Evolutionary conservation across 1,284 basidiomycete species (phyloP).

Genomic region (Melampsora americana): DNA sequence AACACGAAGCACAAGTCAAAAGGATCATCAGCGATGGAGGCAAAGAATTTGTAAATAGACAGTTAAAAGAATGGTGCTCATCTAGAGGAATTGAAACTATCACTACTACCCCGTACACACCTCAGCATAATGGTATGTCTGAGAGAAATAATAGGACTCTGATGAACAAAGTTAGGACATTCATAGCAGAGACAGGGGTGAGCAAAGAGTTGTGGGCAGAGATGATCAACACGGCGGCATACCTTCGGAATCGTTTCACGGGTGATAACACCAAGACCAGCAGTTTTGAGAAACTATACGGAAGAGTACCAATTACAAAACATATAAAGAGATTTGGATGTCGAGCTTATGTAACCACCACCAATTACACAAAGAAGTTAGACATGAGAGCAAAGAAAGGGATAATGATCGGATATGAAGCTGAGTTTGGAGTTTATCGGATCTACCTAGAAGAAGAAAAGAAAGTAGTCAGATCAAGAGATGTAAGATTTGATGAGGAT

Average conservation of each 20-base stretch:
- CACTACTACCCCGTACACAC: conserved; percentile 18
- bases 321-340: conserved; percentile 20
- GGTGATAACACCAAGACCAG: neutral
- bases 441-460: conserved; percentile 3
- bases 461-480: conserved; percentile 21
- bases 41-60: conserved; percentile 19
- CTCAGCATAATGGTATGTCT: conserved; percentile 24
- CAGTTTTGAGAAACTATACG: conserved; percentile 2
- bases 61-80: conserved; percentile 1
- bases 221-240: conserved; percentile 9
- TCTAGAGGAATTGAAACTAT: conserved; percentile 19
- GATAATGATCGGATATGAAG: conserved; percentile 21
- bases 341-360: neutral
- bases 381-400: conserved; percentile 14
- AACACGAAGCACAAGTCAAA: conserved; percentile 14
- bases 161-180: conserved; percentile 17
- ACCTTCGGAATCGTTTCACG: neutral
- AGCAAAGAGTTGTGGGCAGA: conserved; percentile 24
- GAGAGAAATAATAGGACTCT: conserved; percentile 29
- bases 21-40: conserved; percentile 19
- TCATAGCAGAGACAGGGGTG: neutral
- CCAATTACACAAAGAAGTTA: conserved; percentile 12
- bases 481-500: conserved; percentile 10
- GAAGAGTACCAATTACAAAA: conserved; percentile 1
- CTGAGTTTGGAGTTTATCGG: conserved; percentile 14